Percentiles rank a stretch among this genome's conserved stretches.
These are phyloP conservation scores for Aspergillus nomiae DNA, from an alignment of 2,329 filamentous ascomycete genomes.

Conservation along the genomic window DNA sequence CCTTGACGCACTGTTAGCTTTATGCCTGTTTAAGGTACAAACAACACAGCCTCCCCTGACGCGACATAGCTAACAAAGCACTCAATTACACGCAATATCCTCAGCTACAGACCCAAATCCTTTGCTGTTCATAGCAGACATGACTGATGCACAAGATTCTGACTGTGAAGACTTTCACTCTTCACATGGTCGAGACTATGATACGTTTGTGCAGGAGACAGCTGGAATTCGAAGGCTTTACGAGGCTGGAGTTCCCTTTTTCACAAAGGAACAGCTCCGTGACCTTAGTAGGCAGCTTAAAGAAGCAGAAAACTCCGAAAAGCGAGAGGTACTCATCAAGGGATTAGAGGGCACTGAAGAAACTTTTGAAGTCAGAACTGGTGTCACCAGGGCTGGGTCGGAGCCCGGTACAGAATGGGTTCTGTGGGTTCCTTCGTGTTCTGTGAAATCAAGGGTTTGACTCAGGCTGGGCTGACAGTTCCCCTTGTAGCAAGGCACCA, in stretches of 20 bases:
- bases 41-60: not conserved
- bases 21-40: too few relatives aligned
- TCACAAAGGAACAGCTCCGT: not conserved
- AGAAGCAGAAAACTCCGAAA: not conserved
- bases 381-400: not conserved
- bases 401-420: not conserved
- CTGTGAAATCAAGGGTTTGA: not conserved
- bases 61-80: not conserved
- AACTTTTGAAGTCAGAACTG: too few relatives aligned
- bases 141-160: not conserved
- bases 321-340: too few relatives aligned
- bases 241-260: not conserved
- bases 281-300: not conserved
- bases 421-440: not conserved
- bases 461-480: not conserved
- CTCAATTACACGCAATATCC: not conserved
- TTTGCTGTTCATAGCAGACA: not conserved
- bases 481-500: not conserved
- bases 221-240: not conserved
- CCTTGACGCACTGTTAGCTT: too few relatives aligned
- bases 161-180: not conserved
- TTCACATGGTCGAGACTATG: not conserved
- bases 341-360: not conserved
- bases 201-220: not conserved
- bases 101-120: not conserved